Percentiles rank a stretch among this genome's conserved stretches.
Evolutionary conservation across 106 monocot species (phyloP).

Genomic region (Phalaenopsis aphrodite): DNA sequence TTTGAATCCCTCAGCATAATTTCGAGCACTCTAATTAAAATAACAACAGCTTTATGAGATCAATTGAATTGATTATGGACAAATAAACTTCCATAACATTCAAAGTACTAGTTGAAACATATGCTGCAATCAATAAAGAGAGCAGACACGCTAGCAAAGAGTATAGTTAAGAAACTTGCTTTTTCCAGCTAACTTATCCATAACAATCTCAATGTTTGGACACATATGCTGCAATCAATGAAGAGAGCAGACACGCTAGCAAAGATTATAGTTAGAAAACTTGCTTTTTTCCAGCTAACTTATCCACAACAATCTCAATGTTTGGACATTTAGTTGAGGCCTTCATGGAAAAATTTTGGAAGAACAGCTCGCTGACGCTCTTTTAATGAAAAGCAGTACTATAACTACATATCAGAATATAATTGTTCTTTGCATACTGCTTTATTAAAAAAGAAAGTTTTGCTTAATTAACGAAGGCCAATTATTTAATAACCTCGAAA

Average conservation of each 20-base stretch:
- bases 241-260: neutral
- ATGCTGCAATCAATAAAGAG: neutral
- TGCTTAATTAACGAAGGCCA: neutral
- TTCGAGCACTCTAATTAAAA: conserved; percentile 14
- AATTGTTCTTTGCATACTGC: neutral
- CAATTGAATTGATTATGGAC: neutral
- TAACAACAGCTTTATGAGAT: neutral
- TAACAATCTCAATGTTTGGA: no score
- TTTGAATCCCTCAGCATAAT: conserved; percentile 17
- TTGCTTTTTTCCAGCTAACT: no score
- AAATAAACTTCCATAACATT: neutral
- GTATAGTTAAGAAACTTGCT: no score
- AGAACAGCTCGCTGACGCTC: no score
- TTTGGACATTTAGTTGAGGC: no score
- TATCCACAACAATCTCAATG: no score
- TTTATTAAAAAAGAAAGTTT: neutral
- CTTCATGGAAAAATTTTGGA: no score
- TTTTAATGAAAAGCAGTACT: no score
- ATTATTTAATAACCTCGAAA: neutral
- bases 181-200: no score
- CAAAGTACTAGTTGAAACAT: neutral
- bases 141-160: neutral
- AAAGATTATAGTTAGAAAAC: neutral
- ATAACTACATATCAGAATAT: no score
- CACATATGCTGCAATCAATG: no score